These are phyloP conservation scores for Entophlyctis luteolus DNA, from an alignment of 192 early-diverging fungal species.

Conservation along the genomic window DNA sequence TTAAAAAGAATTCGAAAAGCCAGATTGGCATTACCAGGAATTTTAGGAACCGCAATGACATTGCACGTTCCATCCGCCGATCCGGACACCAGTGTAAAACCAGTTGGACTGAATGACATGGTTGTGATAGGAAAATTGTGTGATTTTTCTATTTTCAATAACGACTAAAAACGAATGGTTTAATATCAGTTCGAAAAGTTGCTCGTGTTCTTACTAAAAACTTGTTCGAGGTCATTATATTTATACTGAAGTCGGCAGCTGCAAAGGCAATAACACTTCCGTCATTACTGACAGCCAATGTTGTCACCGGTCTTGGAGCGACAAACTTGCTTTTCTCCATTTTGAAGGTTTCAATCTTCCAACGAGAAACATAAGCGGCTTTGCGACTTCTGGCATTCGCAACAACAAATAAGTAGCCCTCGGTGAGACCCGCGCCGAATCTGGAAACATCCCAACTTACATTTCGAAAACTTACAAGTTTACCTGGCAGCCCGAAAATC, in stretches of 20 bases:
- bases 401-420: constrained; percentile 58
- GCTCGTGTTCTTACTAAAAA: constrained; percentile 44
- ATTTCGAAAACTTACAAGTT: not conserved
- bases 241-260: constrained; percentile 67
- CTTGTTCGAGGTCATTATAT: constrained; percentile 57
- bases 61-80: constrained; percentile 70
- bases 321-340: constrained; percentile 47
- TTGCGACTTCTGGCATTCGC: constrained; percentile 57
- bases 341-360: constrained; percentile 55
- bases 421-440: constrained; percentile 56
- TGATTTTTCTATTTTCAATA: constrained; percentile 60
- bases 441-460: constrained; percentile 20
- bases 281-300: constrained; percentile 61
- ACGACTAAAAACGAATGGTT: constrained; percentile 27
- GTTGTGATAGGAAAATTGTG: constrained; percentile 79
- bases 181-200: not conserved
- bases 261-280: constrained; percentile 72
- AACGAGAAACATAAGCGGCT: constrained; percentile 58
- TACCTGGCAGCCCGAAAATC: constrained; percentile 39
- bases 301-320: constrained; percentile 57
- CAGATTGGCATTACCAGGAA: not conserved
- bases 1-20: not conserved
- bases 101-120: constrained; percentile 66
- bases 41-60: constrained; percentile 19
- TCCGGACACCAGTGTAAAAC: constrained; percentile 67